Base-by-base conservation (phyloP, 768 basidiomycete genomes). In the Rhodocollybia butyracea region DNA sequence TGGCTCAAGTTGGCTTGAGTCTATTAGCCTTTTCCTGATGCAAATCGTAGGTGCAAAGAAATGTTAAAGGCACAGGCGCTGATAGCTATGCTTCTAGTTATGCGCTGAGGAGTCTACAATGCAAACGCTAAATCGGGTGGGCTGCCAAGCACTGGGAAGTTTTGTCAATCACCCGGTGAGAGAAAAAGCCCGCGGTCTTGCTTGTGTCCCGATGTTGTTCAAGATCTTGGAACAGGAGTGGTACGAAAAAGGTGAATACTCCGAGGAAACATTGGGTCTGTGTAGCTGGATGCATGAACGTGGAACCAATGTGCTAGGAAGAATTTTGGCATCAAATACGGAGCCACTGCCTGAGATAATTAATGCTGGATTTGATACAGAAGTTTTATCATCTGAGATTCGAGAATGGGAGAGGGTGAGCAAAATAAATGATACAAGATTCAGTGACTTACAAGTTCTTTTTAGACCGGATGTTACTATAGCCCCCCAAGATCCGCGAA, bases 391-490 rank as follows among this genome's bases (percentile, higher is more conserved):
- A 31, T 24, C 45, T 34, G 5, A 15, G n/a, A n/a, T n/a, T n/a
- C n/a, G n/a, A n/a, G n/a, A n/a, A n/a, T n/a, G n/a, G n/a, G n/a
- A n/a, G n/a, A 2, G 12, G 17, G 36, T 42, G 10, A 3, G 34
- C 34, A 36, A 36, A 36, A 36, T 8, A 36, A 36, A 36, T 36
- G 34, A 17, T 36, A 36, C 17, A 36, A 36, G 8, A 36, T 17
- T 8, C 34, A 8, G 34, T 8, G 17, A 51, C n/a, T n/a, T n/a
- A n/a, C n/a, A n/a, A n/a, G n/a, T n/a, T n/a, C n/a, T n/a, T n/a
- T n/a, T n/a, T 54, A 66, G 66, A 69, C 63, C 10, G 70, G 71
- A 1, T 64, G 61, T 19, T 67, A 57, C 46, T 74, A 73, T 42
- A 58, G 64, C 4, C 62, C 68, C 57, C 68, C 68, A 11, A 64